Percentiles rank a stretch among this genome's conserved stretches.
phyloP scores from a whole-genome alignment of 2,329 filamentous ascomycete species.

The Diaporthe humulicola region DNA sequence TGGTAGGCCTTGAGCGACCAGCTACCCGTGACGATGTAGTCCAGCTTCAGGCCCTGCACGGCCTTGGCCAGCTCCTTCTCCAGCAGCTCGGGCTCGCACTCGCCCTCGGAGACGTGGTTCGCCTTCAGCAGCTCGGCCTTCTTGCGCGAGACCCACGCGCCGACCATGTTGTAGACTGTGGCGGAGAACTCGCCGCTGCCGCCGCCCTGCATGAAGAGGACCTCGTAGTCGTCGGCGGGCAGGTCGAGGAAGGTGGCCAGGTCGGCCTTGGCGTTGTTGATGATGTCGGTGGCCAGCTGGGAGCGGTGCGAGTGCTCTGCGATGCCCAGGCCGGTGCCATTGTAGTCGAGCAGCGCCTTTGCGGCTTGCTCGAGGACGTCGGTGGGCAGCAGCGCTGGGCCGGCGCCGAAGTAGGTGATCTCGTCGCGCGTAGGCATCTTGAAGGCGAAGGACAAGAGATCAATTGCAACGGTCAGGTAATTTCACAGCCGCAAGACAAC shows the following conservation, averaged over 20 bases:
- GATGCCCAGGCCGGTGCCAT: slow-evolving; percentile 84
- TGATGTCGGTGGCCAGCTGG: slow-evolving; percentile 80
- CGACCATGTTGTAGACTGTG: slow-evolving; percentile 85
- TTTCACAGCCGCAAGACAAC: neutral
- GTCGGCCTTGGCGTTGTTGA: slow-evolving; percentile 82
- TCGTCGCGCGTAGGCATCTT: slow-evolving; percentile 80
- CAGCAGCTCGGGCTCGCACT: slow-evolving; percentile 67
- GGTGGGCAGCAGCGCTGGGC: slow-evolving; percentile 88
- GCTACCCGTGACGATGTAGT: slow-evolving; percentile 91
- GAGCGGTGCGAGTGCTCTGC: slow-evolving; percentile 94
- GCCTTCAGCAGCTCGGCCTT: slow-evolving; percentile 70
- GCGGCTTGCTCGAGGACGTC: slow-evolving; percentile 83
- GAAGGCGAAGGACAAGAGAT: neutral
- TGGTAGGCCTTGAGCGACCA: slow-evolving; percentile 93
- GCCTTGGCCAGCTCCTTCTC: slow-evolving; percentile 74
- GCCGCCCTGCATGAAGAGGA: slow-evolving; percentile 89
- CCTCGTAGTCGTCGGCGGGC: slow-evolving; percentile 82
- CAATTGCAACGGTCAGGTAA: neutral
- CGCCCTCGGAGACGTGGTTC: slow-evolving; percentile 62
- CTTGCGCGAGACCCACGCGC: slow-evolving; percentile 82
- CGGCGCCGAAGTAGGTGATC: slow-evolving; percentile 89
- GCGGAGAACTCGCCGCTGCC: slow-evolving; percentile 90
- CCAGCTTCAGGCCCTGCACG: slow-evolving; percentile 79
- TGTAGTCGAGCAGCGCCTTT: slow-evolving; percentile 83
- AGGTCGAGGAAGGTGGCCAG: slow-evolving; percentile 83